Conservation (phyloP, 768 basidiomycete genomes). For the Lactarius hatsudake region DNA sequence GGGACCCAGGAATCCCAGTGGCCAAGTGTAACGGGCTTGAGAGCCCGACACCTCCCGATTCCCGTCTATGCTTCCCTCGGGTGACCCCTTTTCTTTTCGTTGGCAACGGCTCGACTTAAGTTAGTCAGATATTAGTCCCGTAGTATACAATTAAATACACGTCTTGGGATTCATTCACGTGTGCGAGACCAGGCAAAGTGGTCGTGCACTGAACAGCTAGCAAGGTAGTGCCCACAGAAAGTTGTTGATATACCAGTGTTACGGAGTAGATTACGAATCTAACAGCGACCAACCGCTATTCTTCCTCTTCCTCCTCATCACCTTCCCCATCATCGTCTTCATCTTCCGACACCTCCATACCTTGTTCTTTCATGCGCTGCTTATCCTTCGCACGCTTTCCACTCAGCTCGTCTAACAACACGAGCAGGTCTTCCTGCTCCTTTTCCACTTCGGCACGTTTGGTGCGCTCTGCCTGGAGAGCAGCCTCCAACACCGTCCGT, state of each 20-base stretch:
- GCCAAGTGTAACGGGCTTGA: too few relatives aligned
- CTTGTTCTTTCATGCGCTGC: conserved; percentile 63
- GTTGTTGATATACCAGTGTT: background rate
- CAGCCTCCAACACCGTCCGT: conserved; percentile 51
- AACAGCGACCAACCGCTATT: background rate
- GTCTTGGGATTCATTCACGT: background rate
- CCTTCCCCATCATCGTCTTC: conserved; percentile 75
- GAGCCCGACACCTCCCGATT: too few relatives aligned
- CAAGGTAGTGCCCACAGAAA: too few relatives aligned
- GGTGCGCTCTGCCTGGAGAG: conserved; percentile 53
- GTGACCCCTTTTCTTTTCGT: too few relatives aligned
- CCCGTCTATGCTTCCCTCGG: too few relatives aligned
- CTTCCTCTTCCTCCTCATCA: conserved; percentile 34
- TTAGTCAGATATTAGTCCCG: background rate
- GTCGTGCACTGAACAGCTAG: background rate
- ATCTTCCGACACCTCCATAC: conserved; percentile 89
- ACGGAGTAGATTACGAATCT: conserved; percentile 3
- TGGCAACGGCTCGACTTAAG: too few relatives aligned
- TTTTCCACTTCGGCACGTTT: conserved; percentile 84
- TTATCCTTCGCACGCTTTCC: conserved; percentile 86
- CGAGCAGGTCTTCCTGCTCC: conserved; percentile 94
- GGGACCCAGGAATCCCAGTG: too few relatives aligned
- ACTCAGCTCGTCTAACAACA: conserved; percentile 88
- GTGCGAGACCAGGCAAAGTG: background rate
- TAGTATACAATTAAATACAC: too few relatives aligned